Evolutionary conservation across 164 flowering plant species (phyloP), one percentile per base, ranked within the genome.

Genomic region (Cinnamomum micranthum): DNA sequence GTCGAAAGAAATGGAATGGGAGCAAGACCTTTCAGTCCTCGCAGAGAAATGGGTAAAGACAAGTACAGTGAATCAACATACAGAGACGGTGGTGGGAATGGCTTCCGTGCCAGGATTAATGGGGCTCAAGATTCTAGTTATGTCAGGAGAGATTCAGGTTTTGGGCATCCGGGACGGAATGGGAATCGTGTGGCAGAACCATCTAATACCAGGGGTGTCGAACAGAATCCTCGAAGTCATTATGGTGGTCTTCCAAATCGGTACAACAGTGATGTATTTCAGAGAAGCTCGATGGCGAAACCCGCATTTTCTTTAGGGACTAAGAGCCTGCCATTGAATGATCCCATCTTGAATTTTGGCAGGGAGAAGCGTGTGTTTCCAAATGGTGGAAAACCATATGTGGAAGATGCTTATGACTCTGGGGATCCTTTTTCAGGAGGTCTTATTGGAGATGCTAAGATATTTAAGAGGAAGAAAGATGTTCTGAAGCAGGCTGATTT

Each of bases 391-490:
- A 88, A 89, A 68, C 84, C 87, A 50, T 86, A 82, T 73, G 2
- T 73, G 13, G 97, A 88, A 65, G 97, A 93, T 74, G 82, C 89
- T 74, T 88, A 79, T 71, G 97, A 91, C 77, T 91, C 84, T 68
- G 81, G 79, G 28, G 96, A 92, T 85, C 87, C 89, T 64, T 84
- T 93, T 73, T 69, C 92, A 68, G 89, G 87, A 20, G 82, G 85
- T 75, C 78, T 85, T 69, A 77, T 84, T 73, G 92, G 96, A 55
- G 84, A 74, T 66, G 20, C 66, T 52, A 66, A 51, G 27, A 20
- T 91, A 72, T 80, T 90, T 52, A 95, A 87, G 86, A 87, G 85
- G 81, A 95, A 92, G 84, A 95, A 92, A 75, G 97, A 92, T 80
- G 78, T 83, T 71, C 75, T 75, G 50, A 92, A 85, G 73, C 88